Base-by-base conservation (phyloP, 768 basidiomycete genomes). In the Hemileccinum impolitum region DNA sequence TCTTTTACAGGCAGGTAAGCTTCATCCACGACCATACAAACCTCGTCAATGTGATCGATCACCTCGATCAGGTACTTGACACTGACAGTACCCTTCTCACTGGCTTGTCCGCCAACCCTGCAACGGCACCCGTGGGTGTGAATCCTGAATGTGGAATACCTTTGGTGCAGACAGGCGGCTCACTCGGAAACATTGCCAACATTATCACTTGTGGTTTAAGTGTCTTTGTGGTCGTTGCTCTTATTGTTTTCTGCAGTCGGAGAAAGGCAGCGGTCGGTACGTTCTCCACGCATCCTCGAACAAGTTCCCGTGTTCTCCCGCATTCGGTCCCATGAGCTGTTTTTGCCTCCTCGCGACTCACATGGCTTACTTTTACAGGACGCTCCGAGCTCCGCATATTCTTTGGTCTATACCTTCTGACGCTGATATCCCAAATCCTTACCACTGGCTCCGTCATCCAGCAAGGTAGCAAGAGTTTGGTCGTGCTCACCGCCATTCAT, bases 211-310 rank as follows among this genome's bases (percentile, higher is more conserved):
- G 90, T 58, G 85, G 75, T n/a, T 60, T 91, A 43, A 85, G 85
- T 60, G 69, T 92, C 52, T 39, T 90, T 25, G 61, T 86, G 57
- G 69, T 81, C n/a, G 54, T 75, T 19, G 64, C 64, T 31, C 75
- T 98, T 36, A 74, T 90, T 35, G 70, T 73, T 28, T 64, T 75
- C 40, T 79, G 83, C 13, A 74, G 77, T 48, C 71, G 83, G 43
- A 72, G 95, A 46, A 85, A 83, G 59, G 95, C 94, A 11, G 95
- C 95, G 15, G 95, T 97, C 32, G 94, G 92, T 72, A 58, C 60
- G 81, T 78, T 21, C 23, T 35, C 30, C 18, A n/a, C 38, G n/a
- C 32, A 12, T 40, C 28, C 17, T 9, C 12, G 14, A 21, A 35
- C 32, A 19, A 34, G 23, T 13, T 30, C 15, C 25, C 45, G 39